Evolutionary conservation across 768 basidiomycete genomes (phyloP), one percentile per base, ranked within the genome.

Genomic region (Amanita rubescens): DNA sequence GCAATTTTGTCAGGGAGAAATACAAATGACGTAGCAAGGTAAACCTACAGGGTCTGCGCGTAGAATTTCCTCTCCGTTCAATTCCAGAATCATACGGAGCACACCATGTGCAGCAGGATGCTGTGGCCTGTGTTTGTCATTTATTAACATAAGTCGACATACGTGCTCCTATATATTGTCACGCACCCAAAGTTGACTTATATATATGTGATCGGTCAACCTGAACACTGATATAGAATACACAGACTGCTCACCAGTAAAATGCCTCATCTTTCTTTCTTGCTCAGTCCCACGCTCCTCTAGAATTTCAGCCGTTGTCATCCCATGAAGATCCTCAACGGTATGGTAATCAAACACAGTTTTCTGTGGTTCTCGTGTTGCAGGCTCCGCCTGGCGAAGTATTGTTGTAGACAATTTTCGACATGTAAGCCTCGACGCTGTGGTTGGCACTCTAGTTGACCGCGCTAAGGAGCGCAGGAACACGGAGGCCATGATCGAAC

Each of bases 41-140:
- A 24, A 30, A 73, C 83, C 44, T 58, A 89, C 88, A 17, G 90
- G 89, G 67, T 92, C 91, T 7, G 87, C 83, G 37, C 90, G 82
- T 41, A 93, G 75, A 63, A 94, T 90, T 71, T 93, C 94, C 69
- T 99, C 95, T 60, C 95, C 95, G 64, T 98, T 98, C 61, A 99
- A 73, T 70, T 99, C 96, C 51, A 99, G 72, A 67, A 99, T 99
- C 76, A 99, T 80, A 54, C 96, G 88, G 37, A 99, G 79, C 69
- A 99, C 96, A 65, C 96, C 96, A 68, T 99, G 96, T 14, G 96
- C 96, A 51, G 96, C 96, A 52, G 95, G 95, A 75, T 99, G 95
- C 67, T 99, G 95, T 51, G 95, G 95, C 57, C 91, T 88, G 60
- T 54, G 57, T 48, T 5, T 19, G 14, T 39, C n/a, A n/a, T n/a